Evolutionary conservation across 257 asterid genomes (phyloP).

Genomic region (Solanum chilense): DNA sequence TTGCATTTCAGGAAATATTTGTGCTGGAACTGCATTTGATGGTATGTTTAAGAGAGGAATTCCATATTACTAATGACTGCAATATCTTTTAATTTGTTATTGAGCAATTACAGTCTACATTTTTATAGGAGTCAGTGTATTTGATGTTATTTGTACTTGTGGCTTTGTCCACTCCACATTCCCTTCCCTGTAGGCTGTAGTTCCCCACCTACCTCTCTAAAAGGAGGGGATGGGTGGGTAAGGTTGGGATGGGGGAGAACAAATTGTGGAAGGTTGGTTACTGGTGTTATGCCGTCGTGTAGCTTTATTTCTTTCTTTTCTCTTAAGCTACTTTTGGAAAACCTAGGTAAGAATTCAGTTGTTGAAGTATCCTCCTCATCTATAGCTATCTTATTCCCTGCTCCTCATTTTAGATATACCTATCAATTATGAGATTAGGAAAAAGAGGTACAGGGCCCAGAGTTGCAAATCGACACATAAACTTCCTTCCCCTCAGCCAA

Average conservation of each 20-base stretch:
- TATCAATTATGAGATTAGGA: slow-evolving; percentile 23
- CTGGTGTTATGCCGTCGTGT: neutral
- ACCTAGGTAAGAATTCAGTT: neutral
- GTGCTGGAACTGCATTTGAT: neutral
- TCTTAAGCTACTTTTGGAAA: neutral
- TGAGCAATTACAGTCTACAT: no score
- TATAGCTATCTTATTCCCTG: neutral
- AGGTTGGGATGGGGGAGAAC: neutral
- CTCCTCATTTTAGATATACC: slow-evolving; percentile 14
- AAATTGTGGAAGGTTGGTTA: neutral
- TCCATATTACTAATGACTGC: no score
- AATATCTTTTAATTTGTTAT: no score
- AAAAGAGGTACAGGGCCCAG: slow-evolving; percentile 35
- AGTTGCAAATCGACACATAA: slow-evolving; percentile 17
- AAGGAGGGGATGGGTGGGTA: no score
- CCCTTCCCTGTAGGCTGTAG: neutral
- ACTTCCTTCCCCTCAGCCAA: slow-evolving; percentile 16
- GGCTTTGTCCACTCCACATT: neutral
- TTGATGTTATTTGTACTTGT: neutral
- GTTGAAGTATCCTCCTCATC: neutral
- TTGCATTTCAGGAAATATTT: neutral
- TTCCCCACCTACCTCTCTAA: neutral
- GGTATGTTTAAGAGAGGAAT: neutral
- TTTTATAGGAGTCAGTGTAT: neutral
- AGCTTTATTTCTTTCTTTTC: neutral